Percentiles rank a stretch among this genome's conserved stretches.
Conservation (phyloP, 2,329 filamentous ascomycete species). For the Neurospora sp. region DNA sequence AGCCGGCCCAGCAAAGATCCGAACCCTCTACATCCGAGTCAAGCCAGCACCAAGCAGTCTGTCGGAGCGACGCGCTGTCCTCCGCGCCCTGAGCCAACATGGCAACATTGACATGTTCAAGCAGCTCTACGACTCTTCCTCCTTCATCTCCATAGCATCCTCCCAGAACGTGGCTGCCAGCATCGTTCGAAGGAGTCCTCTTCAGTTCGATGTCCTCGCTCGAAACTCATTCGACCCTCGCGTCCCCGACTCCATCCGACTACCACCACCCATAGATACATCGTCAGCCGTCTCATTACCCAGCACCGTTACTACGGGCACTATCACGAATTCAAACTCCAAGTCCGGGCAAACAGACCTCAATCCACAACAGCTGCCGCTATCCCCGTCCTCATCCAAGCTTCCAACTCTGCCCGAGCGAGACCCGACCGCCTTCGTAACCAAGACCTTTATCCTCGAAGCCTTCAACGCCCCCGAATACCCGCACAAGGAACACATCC, state of each 20-base stretch:
- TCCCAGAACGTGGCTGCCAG: constrained; percentile 27
- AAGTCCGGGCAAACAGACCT: background rate
- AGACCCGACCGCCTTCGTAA: constrained; percentile 1
- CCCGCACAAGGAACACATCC: constrained; percentile 28
- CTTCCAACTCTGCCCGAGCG: background rate
- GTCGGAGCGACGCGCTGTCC: constrained; percentile 43
- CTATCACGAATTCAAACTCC: background rate
- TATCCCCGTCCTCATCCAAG: background rate
- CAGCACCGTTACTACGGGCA: background rate
- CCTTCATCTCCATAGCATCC: constrained; percentile 40
- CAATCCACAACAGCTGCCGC: background rate
- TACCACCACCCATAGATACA: background rate
- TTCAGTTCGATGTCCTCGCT: constrained; percentile 32
- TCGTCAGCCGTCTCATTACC: background rate
- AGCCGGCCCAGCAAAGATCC: constrained; percentile 11
- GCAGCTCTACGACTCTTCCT: constrained; percentile 35
- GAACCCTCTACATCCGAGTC: constrained; percentile 38
- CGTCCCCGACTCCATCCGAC: background rate
- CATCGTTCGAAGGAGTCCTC: constrained; percentile 36
- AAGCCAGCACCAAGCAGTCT: constrained; percentile 41
- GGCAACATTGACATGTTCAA: constrained; percentile 44
- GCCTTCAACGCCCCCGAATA: constrained; percentile 30
- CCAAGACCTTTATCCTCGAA: constrained; percentile 31
- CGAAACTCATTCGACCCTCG: constrained; percentile 2
- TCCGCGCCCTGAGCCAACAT: constrained; percentile 40